These are phyloP conservation scores for Phoma sp. DNA, from an alignment of 2,329 filamentous ascomycete genomes.

Conservation along the genomic window DNA sequence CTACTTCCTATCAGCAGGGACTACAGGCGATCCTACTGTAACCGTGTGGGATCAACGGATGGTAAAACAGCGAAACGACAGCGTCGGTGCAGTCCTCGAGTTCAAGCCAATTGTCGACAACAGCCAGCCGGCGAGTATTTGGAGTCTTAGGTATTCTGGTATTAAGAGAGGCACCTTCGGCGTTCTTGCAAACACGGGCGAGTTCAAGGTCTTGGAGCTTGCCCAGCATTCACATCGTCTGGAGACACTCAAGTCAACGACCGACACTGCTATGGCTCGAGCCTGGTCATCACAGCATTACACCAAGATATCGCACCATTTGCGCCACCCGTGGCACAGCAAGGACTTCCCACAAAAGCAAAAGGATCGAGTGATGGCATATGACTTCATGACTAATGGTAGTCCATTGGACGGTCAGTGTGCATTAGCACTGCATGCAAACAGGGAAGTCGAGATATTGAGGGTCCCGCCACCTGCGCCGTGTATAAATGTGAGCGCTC, in stretches of 20 bases:
- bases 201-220: conserved; percentile 64
- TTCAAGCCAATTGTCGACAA: conserved; percentile 62
- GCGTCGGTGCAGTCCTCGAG: conserved; percentile 63
- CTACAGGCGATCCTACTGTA: conserved; percentile 75
- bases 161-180: conserved; percentile 65
- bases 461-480: conserved; percentile 56
- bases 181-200: conserved; percentile 65
- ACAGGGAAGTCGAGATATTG: conserved; percentile 59
- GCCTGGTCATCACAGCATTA: conserved; percentile 55
- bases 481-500: conserved; percentile 52
- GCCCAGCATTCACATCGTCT: conserved; percentile 56
- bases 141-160: conserved; percentile 68
- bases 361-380: conserved; percentile 62
- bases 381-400: conserved; percentile 65
- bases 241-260: conserved; percentile 29
- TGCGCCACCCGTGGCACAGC: conserved; percentile 57
- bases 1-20: conserved; percentile 80
- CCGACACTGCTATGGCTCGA: conserved; percentile 31
- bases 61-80: conserved; percentile 49
- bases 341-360: conserved; percentile 53
- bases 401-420: conserved; percentile 57
- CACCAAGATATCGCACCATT: conserved; percentile 52
- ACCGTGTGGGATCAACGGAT: conserved; percentile 79
- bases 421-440: conserved; percentile 61
- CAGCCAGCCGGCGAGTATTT: conserved; percentile 60